Conservation (phyloP, 2,329 filamentous ascomycete genomes). For the Trichoderma koningii region DNA sequence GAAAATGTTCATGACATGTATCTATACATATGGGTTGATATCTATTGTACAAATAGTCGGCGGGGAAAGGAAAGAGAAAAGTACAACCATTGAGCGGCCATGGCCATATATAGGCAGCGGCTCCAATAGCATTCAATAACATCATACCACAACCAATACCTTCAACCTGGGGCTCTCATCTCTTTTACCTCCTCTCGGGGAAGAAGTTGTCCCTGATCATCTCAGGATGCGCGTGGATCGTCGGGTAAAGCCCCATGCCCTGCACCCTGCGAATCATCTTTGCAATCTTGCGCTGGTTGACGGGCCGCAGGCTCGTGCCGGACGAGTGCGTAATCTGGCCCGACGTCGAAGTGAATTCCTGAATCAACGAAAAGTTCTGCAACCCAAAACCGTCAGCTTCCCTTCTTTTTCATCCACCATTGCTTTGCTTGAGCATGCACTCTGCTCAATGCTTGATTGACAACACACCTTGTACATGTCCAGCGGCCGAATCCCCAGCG, state of each 20-base stretch:
- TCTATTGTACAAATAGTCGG: conserved; percentile 41
- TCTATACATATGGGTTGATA: conserved; percentile 40
- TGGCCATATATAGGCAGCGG: not conserved
- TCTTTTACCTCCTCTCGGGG: conserved; percentile 28
- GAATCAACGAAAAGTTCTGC: conserved; percentile 90
- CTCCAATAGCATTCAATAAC: conserved; percentile 3
- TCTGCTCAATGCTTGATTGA: too few species aligned
- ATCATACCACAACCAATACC: not conserved
- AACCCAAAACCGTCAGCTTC: not conserved
- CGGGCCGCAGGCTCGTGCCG: conserved; percentile 76
- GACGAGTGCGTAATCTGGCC: conserved; percentile 80
- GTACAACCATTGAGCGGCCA: conserved; percentile 15
- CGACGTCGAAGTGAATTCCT: conserved; percentile 81
- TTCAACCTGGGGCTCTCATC: not conserved
- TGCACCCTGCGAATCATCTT: conserved; percentile 89
- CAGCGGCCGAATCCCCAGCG: conserved; percentile 75
- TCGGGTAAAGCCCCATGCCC: conserved; percentile 89
- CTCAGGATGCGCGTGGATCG: conserved; percentile 85
- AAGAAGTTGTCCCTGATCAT: conserved; percentile 57
- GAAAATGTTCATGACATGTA: conserved; percentile 35
- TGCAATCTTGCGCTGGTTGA: conserved; percentile 90
- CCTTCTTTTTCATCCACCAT: not conserved
- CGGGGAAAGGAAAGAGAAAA: not conserved
- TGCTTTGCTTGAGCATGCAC: too few species aligned
- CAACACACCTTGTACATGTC: conserved; percentile 89